Base-by-base conservation (phyloP, 2,329 filamentous ascomycete genomes). In the Chaetomium sp. region DNA sequence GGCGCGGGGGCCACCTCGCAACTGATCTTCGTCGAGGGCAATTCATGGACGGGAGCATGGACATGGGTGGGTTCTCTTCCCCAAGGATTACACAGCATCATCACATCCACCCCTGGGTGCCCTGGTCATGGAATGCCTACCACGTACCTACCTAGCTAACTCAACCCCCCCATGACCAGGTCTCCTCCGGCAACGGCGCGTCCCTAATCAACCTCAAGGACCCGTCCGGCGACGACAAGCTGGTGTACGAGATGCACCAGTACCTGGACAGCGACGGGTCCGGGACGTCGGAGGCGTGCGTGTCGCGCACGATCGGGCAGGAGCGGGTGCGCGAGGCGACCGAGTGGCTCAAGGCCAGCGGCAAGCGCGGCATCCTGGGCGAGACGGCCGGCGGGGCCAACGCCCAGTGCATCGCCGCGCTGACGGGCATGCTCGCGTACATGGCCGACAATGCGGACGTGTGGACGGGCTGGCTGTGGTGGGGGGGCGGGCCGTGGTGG, bases 401-500 rank as follows among this genome's bases (percentile, higher is more conserved):
- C 73, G 62, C 75, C 1, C 73, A 76, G 60, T 87, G 85, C 71
- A 77, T 80, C 70, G 67, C 75, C 3, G 85, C 85, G 23, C 71
- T 87, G 62, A 78, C 78, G 69, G 81, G 80, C 31, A 77, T 85
- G 74, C 77, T 87, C 57, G 75, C 79, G 62, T 75, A 83, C 70
- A 77, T 87, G 72, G 73, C 78, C 57, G 77, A 79, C 54, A 86
- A 86, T 74, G 77, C 76, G 58, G 84, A 85, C 62, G 83, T 85
- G 47, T 87, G 85, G 84, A 77, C 78, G 25, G 84, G 83, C 19
- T 83, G 80, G 67, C 70, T 83, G 13, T 86, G 83, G 82, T 87
- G 84, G 84, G 76, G 79, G 35, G 83, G 80, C 23, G 84, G 85
- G 0, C 84, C 84, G n/a, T 86, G 83, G 84, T 87, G 84, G 85